phyloP scores from a whole-genome alignment of 2,329 filamentous ascomycete species.

The Triangularia setosa region DNA sequence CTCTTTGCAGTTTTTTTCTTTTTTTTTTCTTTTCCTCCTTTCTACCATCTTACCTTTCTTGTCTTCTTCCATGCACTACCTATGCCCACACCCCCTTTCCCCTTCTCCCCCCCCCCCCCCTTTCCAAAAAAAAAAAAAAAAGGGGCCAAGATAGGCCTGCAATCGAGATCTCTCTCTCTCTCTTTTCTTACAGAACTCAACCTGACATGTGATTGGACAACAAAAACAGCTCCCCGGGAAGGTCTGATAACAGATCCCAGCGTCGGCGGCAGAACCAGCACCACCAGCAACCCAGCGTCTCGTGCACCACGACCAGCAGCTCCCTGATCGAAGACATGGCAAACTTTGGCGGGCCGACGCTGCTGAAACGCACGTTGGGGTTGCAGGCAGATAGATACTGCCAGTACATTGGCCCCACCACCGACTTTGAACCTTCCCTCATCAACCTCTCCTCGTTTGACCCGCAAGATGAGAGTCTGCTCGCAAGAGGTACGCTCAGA shows the following conservation, averaged over 20 bases:
- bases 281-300: constrained; percentile 52
- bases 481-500: constrained; percentile 64
- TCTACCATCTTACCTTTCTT: neutral
- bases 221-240: constrained; percentile 50
- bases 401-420: constrained; percentile 79
- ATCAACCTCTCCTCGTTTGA: constrained; percentile 79
- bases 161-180: constrained; percentile 19
- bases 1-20: neutral
- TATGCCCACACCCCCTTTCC: neutral
- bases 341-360: constrained; percentile 62
- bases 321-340: constrained; percentile 67
- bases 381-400: constrained; percentile 75
- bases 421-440: constrained; percentile 78
- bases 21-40: neutral
- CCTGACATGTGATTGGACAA: constrained; percentile 49
- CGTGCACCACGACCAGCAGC: constrained; percentile 58
- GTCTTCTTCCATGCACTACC: neutral
- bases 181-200: constrained; percentile 24
- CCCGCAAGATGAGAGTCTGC: constrained; percentile 73
- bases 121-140: no score
- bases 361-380: constrained; percentile 67
- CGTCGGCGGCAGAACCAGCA: constrained; percentile 46
- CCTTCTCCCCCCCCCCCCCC: neutral
- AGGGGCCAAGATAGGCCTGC: constrained; percentile 6
- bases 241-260: constrained; percentile 48